These are phyloP conservation scores for Termitomyces sp. DNA, from an alignment of 768 basidiomycete species.

Conservation along the genomic window DNA sequence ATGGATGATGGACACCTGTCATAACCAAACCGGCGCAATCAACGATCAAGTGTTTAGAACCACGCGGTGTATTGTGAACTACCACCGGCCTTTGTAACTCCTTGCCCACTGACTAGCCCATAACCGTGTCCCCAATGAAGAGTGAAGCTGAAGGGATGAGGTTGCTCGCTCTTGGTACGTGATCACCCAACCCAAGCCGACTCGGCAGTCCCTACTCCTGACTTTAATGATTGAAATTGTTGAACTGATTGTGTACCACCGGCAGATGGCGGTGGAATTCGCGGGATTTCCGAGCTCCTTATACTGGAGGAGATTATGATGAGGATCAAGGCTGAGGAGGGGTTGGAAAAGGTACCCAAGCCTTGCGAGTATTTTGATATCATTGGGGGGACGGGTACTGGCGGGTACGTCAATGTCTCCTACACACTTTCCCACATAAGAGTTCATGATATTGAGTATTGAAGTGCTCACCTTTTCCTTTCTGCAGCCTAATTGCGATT, in stretches of 20 bases:
- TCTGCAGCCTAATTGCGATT: slow-evolving; percentile 16
- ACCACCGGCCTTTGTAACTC: too few relatives aligned
- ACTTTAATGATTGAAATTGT: too few relatives aligned
- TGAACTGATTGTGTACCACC: neutral
- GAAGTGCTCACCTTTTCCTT: neutral
- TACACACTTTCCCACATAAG: neutral
- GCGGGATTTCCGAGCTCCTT: slow-evolving; percentile 3
- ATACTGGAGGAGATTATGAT: slow-evolving; percentile 2
- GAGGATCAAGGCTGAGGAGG: neutral
- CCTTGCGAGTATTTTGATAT: slow-evolving; percentile 23
- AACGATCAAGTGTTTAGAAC: too few relatives aligned
- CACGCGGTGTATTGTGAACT: too few relatives aligned
- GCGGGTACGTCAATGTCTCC: too few relatives aligned
- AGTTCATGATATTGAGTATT: too few relatives aligned
- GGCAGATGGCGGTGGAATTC: slow-evolving; percentile 7
- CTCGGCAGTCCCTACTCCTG: too few relatives aligned
- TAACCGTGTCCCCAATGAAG: neutral
- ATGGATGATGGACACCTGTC: too few relatives aligned
- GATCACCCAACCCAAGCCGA: neutral
- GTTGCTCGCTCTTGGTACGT: neutral
- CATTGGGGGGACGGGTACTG: slow-evolving; percentile 20
- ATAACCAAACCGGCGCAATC: too few relatives aligned
- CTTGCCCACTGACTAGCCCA: too few relatives aligned
- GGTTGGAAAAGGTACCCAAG: neutral
- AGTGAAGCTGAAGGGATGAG: neutral